A percentile compares a stretch with the other conserved stretches of the same genome.
phyloP scores from a whole-genome alignment of 2,329 filamentous ascomycete genomes.

The Pseudomassariella vexata region DNA sequence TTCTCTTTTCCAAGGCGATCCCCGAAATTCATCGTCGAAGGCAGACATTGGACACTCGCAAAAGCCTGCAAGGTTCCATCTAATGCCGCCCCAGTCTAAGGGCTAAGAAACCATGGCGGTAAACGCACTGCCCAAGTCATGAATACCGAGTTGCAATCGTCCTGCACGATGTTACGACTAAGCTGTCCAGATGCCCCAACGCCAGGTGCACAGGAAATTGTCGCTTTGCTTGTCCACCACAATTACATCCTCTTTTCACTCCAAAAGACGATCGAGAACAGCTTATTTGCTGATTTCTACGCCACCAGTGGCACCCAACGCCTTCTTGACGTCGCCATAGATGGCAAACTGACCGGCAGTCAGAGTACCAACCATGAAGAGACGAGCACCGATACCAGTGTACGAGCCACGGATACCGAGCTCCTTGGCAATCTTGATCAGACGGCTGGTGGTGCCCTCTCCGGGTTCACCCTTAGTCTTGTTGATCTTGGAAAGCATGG shows the following conservation, averaged over 20 bases:
- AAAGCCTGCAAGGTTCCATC: conserved; percentile 21
- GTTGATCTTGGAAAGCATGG: conserved; percentile 80
- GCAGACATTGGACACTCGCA: conserved; percentile 14
- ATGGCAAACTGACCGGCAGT: conserved; percentile 71
- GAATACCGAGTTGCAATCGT: too few relatives aligned
- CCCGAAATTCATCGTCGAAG: conserved; percentile 7
- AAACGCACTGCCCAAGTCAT: conserved; percentile 7
- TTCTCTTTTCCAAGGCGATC: conserved; percentile 11
- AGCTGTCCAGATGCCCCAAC: too few relatives aligned
- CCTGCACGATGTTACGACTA: too few relatives aligned
- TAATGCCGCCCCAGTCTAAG: conserved; percentile 22
- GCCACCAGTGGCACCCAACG: conserved; percentile 54
- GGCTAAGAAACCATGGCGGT: conserved; percentile 15
- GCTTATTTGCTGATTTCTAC: conserved; percentile 46
- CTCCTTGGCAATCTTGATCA: conserved; percentile 72
- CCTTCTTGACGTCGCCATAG: conserved; percentile 56
- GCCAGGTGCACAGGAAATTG: conserved; percentile 10
- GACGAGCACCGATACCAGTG: conserved; percentile 66
- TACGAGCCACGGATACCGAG: conserved; percentile 64
- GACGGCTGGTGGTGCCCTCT: conserved; percentile 64
- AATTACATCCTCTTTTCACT: conserved; percentile 5
- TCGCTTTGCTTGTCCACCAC: conserved; percentile 11
- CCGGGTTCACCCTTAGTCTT: conserved; percentile 69
- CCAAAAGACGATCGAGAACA: conserved; percentile 1
- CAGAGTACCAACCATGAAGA: conserved; percentile 67